phyloP scores from a whole-genome alignment of 2,329 filamentous ascomycete species.

The Colletotrichum eremochloae region DNA sequence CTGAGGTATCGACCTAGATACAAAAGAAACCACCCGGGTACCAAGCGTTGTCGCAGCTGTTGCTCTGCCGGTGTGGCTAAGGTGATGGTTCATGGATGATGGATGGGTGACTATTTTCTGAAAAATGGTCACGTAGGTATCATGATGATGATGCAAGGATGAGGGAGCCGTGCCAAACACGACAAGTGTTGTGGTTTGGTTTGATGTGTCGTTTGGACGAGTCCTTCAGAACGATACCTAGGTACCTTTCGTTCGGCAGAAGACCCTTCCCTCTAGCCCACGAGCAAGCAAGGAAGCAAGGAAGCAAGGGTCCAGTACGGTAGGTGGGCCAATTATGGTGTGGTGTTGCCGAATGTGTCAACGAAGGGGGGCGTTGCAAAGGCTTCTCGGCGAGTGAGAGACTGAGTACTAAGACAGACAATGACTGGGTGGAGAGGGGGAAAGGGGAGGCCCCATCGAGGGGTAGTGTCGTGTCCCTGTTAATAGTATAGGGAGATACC shows the following conservation, averaged over 20 bases:
- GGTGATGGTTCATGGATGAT: background rate
- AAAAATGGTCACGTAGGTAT: background rate
- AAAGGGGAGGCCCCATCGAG: background rate
- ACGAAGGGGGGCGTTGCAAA: background rate
- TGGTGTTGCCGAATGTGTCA: slow-evolving; percentile 22
- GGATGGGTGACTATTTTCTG: slow-evolving; percentile 2
- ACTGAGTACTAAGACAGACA: background rate
- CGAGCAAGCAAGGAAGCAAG: background rate
- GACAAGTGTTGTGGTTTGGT: slow-evolving; percentile 21
- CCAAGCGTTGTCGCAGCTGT: background rate
- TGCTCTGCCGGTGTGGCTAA: background rate
- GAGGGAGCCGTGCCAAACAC: slow-evolving; percentile 13
- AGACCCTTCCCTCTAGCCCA: slow-evolving; percentile 11
- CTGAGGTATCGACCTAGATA: too few relatives aligned
- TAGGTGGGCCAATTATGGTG: slow-evolving; percentile 26
- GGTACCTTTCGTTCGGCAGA: background rate
- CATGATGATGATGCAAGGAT: slow-evolving; percentile 26
- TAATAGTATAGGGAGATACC: background rate
- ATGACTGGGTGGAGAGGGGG: slow-evolving; percentile 9
- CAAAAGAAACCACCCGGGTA: background rate
- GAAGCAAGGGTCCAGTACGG: slow-evolving; percentile 1
- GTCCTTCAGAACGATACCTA: too few relatives aligned
- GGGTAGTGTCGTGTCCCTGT: background rate
- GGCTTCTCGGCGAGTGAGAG: slow-evolving; percentile 23
- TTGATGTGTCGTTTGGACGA: slow-evolving; percentile 21